Conservation (phyloP, 768 basidiomycete species). For the Rhizopogon vesiculosus region DNA sequence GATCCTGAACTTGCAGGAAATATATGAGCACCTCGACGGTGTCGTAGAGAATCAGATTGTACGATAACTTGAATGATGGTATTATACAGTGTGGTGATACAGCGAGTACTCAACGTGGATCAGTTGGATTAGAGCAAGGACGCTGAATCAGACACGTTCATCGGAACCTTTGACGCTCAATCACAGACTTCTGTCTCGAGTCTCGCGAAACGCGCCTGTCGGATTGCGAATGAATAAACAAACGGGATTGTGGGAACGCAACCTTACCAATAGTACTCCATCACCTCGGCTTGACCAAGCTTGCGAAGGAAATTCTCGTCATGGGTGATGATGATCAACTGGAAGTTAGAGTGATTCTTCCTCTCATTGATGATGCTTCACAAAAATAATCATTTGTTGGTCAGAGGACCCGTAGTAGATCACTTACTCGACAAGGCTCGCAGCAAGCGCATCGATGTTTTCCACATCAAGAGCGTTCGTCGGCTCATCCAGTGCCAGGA, state of each 20-base stretch:
- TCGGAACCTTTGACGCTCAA: slow-evolving; percentile 65
- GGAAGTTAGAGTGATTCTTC: slow-evolving; percentile 86
- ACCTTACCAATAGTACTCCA: slow-evolving; percentile 90
- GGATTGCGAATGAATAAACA: background rate
- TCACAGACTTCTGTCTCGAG: slow-evolving; percentile 71
- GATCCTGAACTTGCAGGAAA: background rate
- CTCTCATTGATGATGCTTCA: slow-evolving; percentile 90
- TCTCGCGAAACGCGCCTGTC: slow-evolving; percentile 80
- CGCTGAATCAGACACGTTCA: slow-evolving; percentile 21
- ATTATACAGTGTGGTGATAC: background rate
- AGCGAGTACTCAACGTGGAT: background rate
- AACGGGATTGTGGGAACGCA: background rate
- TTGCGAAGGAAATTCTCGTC: slow-evolving; percentile 93
- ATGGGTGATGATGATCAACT: slow-evolving; percentile 95
- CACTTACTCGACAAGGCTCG: slow-evolving; percentile 85
- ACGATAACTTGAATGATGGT: background rate
- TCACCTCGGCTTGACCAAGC: slow-evolving; percentile 85
- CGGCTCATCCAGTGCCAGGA: slow-evolving; percentile 95
- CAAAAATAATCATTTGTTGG: background rate
- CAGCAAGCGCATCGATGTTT: slow-evolving; percentile 92
- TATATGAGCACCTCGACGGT: background rate
- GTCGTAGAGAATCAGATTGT: background rate
- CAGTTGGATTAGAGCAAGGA: background rate
- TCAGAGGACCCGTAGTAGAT: background rate
- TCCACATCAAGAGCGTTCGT: slow-evolving; percentile 96